Base-by-base conservation (phyloP, 2,329 filamentous ascomycete genomes). In the Zasmidium citrigriseum region DNA sequence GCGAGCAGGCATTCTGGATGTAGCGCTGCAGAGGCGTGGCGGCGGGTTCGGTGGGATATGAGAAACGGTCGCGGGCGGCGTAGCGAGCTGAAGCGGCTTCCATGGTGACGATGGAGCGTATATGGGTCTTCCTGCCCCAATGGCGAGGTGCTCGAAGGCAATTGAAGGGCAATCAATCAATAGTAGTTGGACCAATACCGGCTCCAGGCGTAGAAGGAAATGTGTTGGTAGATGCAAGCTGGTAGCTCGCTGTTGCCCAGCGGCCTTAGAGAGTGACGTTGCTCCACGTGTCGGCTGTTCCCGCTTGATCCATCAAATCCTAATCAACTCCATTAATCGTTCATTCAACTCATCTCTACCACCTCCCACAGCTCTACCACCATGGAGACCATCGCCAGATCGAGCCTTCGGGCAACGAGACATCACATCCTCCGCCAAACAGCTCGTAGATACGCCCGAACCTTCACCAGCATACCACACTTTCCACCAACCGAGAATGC, bases 21-120 rank as follows among this genome's bases (percentile, higher is more conserved):
- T 93, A 97, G 77, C 95, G 89, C 80, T 96, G 93, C 61, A 99
- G 85, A 74, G 93, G 91, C 58, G 93, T 93, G 64, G 89, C 86
- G 56, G 89, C 86, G 63, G 90, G 86, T 74, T 89, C 86, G 73
- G 87, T 87, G 78, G 89, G 88, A 74, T 89, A 89, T 78, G 87
- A 87, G 84, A 95, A 98, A 76, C 93, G 92, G 82, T 97, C 93
- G 79, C 93, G 88, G 70, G 93, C 89, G 72, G 93, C 95, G 82
- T 96, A 96, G 74, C 95, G 89, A 77, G 93, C 93, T 74, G 93
- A 96, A 74, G 93, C 89, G 74, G 95, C 93, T 85, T 98, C 93
- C 93, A 98, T 73, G 53, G 25, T 49, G 47, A 22, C 38, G 38
- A 22, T 48, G 55, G 50, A 52, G 45, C 38, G 38, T 46, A n/a